Evolutionary conservation across 2,329 filamentous ascomycete species (phyloP).

Genomic region (Verticillium klebahnii): DNA sequence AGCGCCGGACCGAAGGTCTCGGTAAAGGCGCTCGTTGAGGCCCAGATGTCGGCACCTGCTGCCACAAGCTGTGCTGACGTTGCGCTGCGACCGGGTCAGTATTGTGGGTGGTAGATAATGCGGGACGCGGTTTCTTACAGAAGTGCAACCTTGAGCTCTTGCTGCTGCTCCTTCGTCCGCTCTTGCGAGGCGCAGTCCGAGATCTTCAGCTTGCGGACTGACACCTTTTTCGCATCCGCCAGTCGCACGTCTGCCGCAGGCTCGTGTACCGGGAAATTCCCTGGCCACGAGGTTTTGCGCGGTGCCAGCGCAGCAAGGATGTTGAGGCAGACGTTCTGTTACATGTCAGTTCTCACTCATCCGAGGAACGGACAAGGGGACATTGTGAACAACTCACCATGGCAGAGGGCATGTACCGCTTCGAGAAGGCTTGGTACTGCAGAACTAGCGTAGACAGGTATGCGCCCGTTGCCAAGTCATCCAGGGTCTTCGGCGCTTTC

Average conservation of each 20-base stretch:
- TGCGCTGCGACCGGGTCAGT: slow-evolving; percentile 29
- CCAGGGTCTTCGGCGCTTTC: slow-evolving; percentile 59
- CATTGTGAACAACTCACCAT: slow-evolving; percentile 30
- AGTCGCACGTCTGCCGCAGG: slow-evolving; percentile 48
- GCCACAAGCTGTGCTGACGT: slow-evolving; percentile 63
- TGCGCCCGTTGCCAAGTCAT: slow-evolving; percentile 67
- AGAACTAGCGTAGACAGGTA: slow-evolving; percentile 76
- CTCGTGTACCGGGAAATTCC: slow-evolving; percentile 58
- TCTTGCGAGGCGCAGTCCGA: slow-evolving; percentile 44
- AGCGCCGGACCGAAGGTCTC: slow-evolving; percentile 73
- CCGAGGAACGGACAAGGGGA: background rate
- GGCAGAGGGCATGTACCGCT: slow-evolving; percentile 85
- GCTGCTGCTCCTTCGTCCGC: slow-evolving; percentile 20
- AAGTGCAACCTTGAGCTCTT: slow-evolving; percentile 52
- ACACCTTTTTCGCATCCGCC: slow-evolving; percentile 30
- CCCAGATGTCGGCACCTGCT: slow-evolving; percentile 68
- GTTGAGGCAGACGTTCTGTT: slow-evolving; percentile 66
- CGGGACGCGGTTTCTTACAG: background rate
- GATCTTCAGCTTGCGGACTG: slow-evolving; percentile 50
- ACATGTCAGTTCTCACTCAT: background rate
- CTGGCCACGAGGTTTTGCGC: slow-evolving; percentile 30
- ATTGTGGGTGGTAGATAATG: background rate
- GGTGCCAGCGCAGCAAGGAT: slow-evolving; percentile 56
- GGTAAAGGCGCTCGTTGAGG: slow-evolving; percentile 64
- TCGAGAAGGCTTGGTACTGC: slow-evolving; percentile 78